phyloP scores from a whole-genome alignment of 208 protist genomes.

The Leishmania turanica region DNA sequence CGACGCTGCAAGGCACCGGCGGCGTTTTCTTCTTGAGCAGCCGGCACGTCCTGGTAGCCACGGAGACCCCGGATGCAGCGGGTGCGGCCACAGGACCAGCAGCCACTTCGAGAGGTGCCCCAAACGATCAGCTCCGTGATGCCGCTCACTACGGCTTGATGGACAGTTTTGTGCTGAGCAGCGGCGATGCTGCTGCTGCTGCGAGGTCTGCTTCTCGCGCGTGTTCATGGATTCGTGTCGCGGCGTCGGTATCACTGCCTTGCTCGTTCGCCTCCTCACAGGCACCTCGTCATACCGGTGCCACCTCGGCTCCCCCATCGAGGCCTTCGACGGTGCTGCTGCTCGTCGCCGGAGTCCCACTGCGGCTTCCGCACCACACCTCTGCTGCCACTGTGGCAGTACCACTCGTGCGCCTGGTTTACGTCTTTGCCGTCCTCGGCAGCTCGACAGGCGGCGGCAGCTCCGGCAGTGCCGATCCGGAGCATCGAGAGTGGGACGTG shows the following conservation, averaged over 20 bases:
- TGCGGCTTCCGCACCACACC: neutral
- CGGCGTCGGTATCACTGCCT: slow-evolving; percentile 15
- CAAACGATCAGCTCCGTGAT: neutral
- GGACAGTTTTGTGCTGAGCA: slow-evolving; percentile 20
- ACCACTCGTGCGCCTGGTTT: slow-evolving; percentile 6
- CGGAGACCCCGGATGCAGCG: slow-evolving; percentile 6
- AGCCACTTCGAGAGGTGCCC: neutral
- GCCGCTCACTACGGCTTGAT: slow-evolving; percentile 4
- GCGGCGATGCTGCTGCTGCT: neutral
- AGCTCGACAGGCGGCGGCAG: neutral
- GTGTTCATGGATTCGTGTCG: slow-evolving; percentile 10
- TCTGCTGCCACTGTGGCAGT: neutral
- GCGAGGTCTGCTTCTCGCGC: neutral
- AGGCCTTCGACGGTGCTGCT: neutral
- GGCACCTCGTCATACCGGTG: neutral
- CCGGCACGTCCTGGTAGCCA: slow-evolving; percentile 51
- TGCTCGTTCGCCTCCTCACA: neutral
- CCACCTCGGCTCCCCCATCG: neutral
- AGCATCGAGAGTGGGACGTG: neutral
- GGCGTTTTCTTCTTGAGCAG: slow-evolving; percentile 57
- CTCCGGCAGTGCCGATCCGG: neutral
- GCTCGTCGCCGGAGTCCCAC: slow-evolving; percentile 7
- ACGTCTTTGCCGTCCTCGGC: neutral
- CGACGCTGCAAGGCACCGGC: slow-evolving; percentile 19
- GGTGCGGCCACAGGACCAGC: neutral